Evolutionary conservation across 2,329 filamentous ascomycete species (phyloP), one percentile per base, ranked within the genome.

Genomic region (Xylariaceae sp.): DNA sequence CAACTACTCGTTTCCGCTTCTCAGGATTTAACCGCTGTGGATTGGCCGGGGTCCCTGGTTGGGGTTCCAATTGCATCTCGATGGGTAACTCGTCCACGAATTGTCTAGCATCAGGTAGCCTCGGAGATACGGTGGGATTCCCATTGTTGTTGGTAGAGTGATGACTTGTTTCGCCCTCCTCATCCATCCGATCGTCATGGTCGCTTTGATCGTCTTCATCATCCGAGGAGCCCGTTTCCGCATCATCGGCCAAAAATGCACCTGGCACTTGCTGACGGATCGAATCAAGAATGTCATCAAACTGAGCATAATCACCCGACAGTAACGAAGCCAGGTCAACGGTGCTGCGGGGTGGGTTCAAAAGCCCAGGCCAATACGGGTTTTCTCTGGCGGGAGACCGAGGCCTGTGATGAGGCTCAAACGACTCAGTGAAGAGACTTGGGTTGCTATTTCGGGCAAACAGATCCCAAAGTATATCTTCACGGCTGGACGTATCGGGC

Each of bases 401-500:
- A 19, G 61, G 51, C 39, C 55, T 61, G 46, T 63, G 62, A 15
- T 64, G 65, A 2, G 64, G 62, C 16, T 63, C 64, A 48, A 69
- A 69, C 5, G 67, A 68, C 46, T 68, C 68, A 19, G 68, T 69
- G 26, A 71, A 69, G 9, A 66, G 54, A 49, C 66, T 63, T 13
- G 67, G 68, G 46, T 62, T 68, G 51, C 55, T 63, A 50, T 60
- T 65, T 40, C 66, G 65, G 29, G 63, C 62, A 47, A 83, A 81
- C 3, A 82, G 65, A 18, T 74, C 77, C 12, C 74, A 75, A 51
- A 90, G 73, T 32, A 88, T 79, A 21, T 83, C 78, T 55, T 84
- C 76, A 54, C 84, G 78, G 61, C 79, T 75, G 5, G 80, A 79
- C 1, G 75, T 81, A 63, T 89, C 86, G 9, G 78, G 76, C 29